Base-by-base conservation (phyloP, 1,139 yeast genomes). In the Sugiyamaella japonica region DNA sequence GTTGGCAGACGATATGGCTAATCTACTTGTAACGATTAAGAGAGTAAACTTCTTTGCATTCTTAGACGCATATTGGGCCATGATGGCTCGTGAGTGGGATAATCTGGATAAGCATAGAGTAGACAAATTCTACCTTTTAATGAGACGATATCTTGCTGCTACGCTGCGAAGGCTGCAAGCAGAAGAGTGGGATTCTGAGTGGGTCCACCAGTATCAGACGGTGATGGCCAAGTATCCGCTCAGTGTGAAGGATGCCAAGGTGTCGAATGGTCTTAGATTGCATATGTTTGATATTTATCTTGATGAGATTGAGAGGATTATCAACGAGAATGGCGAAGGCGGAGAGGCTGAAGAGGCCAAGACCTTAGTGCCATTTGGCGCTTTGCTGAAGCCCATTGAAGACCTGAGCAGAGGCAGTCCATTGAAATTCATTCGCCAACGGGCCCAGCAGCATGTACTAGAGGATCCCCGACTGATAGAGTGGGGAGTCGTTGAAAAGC, bases 61-160 rank as follows among this genome's bases (percentile, higher is more conserved):
- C 66, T 76, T 83, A 43, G 78, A 80, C 55, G 88, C 96, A 0
- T 93, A 90, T 68, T 93, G 97, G 96, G 75, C 74, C 40, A 81
- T 93, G 32, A 81, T 91, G 67, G 77, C 81, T 58, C 78, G 83
- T 59, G 96, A 93, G 70, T 93, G 99, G 99, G 79, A 83, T 55
- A 76, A 77, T 17, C 79, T 93, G 56, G 99, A 93, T 72, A 59
- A 63, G 53, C 67, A 69, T 86, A 84, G 89, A 89, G 76, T 91
- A 54, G 97, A 93, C 73, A 93, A 93, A 71, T 93, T 81, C 71
- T 82, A 88, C 65, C 73, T 91, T 72, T 76, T 93, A 61, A 79
- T 91, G 60, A 83, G 99, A 76, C 78, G 93, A 66, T 85, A 85
- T 23, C 73, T 89, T 48, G 81, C 84, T 61, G 86, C 83, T 63